Base-by-base conservation (phyloP, 129 eudicot genomes). In the Arctium minus region DNA sequence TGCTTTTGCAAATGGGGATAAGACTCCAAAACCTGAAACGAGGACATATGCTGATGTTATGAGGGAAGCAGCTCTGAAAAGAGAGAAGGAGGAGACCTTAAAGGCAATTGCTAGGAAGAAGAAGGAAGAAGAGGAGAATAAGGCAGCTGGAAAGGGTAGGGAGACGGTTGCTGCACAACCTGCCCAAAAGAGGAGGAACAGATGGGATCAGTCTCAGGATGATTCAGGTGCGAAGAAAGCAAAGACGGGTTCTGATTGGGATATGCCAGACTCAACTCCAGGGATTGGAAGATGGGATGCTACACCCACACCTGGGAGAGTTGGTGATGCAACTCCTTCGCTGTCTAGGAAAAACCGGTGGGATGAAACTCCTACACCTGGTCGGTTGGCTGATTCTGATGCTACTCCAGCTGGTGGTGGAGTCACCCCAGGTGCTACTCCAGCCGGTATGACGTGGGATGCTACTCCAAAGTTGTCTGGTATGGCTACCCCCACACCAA, bases 391-490 rank as follows among this genome's bases (percentile, higher is more conserved):
- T 74, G 98, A 96, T 83, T 93, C 99, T 0, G 98, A 96, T 79
- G 93, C 99, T 10, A 96, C 99, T 10, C 99, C 99, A 8, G 84
- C 89, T 48, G 98, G 86, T 53, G 98, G 97, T 62, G 99, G 99
- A n/a, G 93, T 73, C 67, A 93, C 99, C 50, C 99, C 99, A 5
- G 99, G 99, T 8, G 97, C 99, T 15, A 96, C 99, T 7, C 99
- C 99, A 6, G 97, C 99, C n/a, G 99, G 99, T 13, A 96, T 96
- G 99, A 87, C 98, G 6, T 96, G 99, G 99, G 99, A 96, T 80
- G 92, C 99, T 17, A 93, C 99, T 3, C 99, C 99, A 0, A 96
- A 96, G 89, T 86, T 94, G 27, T 83, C 93, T 22, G 99, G 97
- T 9, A 77, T 93, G 75, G 98, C 97, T 60, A 96, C 99, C 1